phyloP scores from a whole-genome alignment of 2,329 filamentous ascomycete species.

The Biscogniauxia sp. region DNA sequence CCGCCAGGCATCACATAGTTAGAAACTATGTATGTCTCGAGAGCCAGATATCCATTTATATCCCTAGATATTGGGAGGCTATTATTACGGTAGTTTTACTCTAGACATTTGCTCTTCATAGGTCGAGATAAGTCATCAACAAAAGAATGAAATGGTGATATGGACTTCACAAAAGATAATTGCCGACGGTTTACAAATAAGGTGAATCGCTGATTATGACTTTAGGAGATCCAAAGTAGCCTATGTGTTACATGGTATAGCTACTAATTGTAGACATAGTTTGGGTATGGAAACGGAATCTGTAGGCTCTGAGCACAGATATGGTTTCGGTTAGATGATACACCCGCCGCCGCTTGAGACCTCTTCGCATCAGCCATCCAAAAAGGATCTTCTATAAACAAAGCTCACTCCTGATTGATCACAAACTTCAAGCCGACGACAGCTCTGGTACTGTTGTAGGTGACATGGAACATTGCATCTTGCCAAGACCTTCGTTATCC shows the following conservation, averaged over 20 bases:
- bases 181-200: not conserved
- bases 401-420: not conserved
- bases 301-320: not conserved
- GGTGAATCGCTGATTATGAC: not conserved
- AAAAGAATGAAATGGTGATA: not conserved
- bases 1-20: not conserved
- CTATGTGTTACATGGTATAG: not conserved
- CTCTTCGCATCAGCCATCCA: not conserved
- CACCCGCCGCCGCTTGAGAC: not conserved
- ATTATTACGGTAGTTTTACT: not conserved
- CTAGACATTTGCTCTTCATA: not conserved
- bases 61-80: not conserved
- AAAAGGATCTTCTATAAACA: not conserved
- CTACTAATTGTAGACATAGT: not conserved
- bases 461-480: conserved; percentile 16
- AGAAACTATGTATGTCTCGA: not conserved
- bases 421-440: conserved; percentile 7
- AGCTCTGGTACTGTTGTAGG: conserved; percentile 18
- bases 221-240: not conserved
- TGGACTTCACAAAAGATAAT: not conserved
- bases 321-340: not conserved
- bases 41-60: not conserved
- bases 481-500: conserved; percentile 24
- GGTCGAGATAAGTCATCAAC: too few species aligned
- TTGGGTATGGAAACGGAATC: not conserved